Evolutionary conservation across 2,329 filamentous ascomycete species (phyloP).

Genomic region (Fusarium begoniae): DNA sequence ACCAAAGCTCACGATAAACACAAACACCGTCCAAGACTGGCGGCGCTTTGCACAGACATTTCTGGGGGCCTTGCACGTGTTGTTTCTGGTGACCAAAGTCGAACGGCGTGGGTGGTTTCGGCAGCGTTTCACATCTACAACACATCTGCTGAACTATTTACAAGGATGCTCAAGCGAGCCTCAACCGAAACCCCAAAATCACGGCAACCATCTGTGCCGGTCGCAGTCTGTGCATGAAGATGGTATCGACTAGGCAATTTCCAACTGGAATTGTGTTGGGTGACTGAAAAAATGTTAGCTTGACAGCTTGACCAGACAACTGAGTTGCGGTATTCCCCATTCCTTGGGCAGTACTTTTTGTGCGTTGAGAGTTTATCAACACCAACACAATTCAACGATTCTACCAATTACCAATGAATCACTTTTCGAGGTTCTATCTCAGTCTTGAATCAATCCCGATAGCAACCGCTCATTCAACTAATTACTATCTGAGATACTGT

Average conservation of each 20-base stretch:
- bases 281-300: not conserved
- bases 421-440: not conserved
- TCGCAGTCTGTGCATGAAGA: not conserved
- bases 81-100: constrained; percentile 17
- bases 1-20: not conserved
- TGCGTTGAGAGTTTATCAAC: not conserved
- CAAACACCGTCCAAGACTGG: not conserved
- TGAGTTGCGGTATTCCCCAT: not conserved
- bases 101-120: constrained; percentile 33
- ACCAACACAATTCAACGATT: not conserved
- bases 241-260: not conserved
- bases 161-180: constrained; percentile 31
- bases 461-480: not conserved
- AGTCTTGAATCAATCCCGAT: not conserved
- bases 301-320: not conserved
- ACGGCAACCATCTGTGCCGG: constrained; percentile 31
- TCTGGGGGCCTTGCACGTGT: not conserved
- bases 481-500: not conserved
- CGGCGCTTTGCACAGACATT: not conserved
- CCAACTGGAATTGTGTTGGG: not conserved
- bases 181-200: constrained; percentile 27
- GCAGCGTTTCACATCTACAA: constrained; percentile 33
- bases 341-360: not conserved
- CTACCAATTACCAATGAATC: not conserved
- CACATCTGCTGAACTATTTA: constrained; percentile 31